Evolutionary conservation across 352 stramenopile species (phyloP).

Genomic region (Thraustotheca clavata): DNA sequence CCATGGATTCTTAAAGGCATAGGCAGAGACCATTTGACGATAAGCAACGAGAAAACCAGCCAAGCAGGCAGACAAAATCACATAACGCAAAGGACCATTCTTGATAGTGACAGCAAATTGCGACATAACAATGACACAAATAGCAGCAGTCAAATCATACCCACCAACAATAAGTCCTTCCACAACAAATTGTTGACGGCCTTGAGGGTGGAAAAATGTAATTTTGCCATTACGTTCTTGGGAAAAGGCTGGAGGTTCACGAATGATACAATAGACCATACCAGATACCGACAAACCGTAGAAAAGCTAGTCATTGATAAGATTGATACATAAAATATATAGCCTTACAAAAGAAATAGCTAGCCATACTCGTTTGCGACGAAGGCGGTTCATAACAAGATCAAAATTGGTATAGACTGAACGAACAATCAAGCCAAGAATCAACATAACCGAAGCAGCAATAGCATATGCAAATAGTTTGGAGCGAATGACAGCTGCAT

Average conservation of each 20-base stretch:
- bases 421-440: slow-evolving; percentile 38
- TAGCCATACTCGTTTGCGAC: slow-evolving; percentile 81
- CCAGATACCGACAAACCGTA: slow-evolving; percentile 81
- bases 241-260: slow-evolving; percentile 62
- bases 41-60: slow-evolving; percentile 77
- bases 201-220: slow-evolving; percentile 80
- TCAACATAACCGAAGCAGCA: slow-evolving; percentile 25
- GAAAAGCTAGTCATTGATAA: slow-evolving; percentile 41
- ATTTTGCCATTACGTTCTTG: slow-evolving; percentile 71
- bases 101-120: slow-evolving; percentile 76
- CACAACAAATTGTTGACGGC: slow-evolving; percentile 74
- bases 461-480: slow-evolving; percentile 60
- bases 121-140: slow-evolving; percentile 70
- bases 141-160: slow-evolving; percentile 53
- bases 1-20: slow-evolving; percentile 86
- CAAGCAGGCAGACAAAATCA: slow-evolving; percentile 45
- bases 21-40: slow-evolving; percentile 70
- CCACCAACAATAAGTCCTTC: slow-evolving; percentile 72
- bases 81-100: slow-evolving; percentile 42
- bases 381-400: slow-evolving; percentile 56
- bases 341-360: slow-evolving; percentile 59
- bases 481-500: slow-evolving; percentile 58
- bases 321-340: neutral
- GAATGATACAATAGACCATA: slow-evolving; percentile 88
- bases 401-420: slow-evolving; percentile 60